A percentile compares a stretch with the other conserved stretches of the same genome.
phyloP scores from a whole-genome alignment of 345 rosid species.

The Geranium brycei region DNA sequence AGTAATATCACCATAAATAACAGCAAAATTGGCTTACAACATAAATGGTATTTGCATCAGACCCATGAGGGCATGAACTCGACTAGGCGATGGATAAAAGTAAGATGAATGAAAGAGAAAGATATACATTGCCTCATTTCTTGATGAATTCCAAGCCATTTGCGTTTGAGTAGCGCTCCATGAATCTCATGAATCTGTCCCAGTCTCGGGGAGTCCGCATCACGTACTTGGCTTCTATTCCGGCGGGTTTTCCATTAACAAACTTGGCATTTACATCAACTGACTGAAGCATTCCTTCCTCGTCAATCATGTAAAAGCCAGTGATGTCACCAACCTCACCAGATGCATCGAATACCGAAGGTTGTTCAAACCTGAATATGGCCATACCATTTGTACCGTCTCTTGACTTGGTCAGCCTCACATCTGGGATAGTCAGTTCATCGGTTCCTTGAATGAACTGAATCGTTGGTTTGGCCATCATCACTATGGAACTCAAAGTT shows the following conservation, averaged over 20 bases:
- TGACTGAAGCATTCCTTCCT: constrained; percentile 86
- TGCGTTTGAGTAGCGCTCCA: constrained; percentile 80
- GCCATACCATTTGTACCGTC: constrained; percentile 86
- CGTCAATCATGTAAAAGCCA: constrained; percentile 90
- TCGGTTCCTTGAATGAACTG: constrained; percentile 93
- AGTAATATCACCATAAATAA: no score
- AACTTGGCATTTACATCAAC: constrained; percentile 89
- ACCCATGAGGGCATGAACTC: no score
- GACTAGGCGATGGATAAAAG: neutral
- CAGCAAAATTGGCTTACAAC: neutral
- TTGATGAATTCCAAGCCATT: constrained; percentile 81
- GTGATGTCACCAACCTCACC: constrained; percentile 89
- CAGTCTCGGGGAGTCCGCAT: constrained; percentile 78
- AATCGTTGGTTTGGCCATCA: constrained; percentile 66
- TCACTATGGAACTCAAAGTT: constrained; percentile 17
- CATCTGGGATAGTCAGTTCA: constrained; percentile 73
- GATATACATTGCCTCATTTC: constrained; percentile 35
- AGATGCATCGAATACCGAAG: constrained; percentile 77
- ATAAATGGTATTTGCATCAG: neutral
- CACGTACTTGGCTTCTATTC: constrained; percentile 69
- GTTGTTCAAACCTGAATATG: constrained; percentile 63
- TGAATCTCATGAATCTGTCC: constrained; percentile 97
- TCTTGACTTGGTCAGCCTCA: constrained; percentile 71
- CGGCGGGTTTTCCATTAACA: constrained; percentile 75
- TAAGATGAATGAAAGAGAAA: constrained; percentile 10